Evolutionary conservation across 495 filamentous ascomycete genomes (phyloP).

Genomic region (Sordaria brevicollis): DNA sequence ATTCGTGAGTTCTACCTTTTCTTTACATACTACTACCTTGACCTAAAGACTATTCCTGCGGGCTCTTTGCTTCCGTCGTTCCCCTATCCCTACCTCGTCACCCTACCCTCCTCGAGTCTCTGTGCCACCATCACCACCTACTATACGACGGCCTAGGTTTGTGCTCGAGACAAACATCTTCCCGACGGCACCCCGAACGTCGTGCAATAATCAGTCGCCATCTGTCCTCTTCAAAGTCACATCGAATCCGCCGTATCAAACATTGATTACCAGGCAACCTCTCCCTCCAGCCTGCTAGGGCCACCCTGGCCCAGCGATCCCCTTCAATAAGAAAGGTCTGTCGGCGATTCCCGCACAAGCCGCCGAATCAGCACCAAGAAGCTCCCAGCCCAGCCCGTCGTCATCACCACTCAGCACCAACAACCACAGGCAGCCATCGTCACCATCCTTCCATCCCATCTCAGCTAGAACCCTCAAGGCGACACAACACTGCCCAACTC

Average conservation of each 20-base stretch:
- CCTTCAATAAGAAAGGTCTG: neutral
- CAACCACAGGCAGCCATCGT: neutral
- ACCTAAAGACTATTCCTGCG: conserved; percentile 21
- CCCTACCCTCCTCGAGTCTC: neutral
- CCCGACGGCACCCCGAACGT: neutral
- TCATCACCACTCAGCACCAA: neutral
- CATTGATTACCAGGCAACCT: neutral
- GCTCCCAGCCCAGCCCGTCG: neutral
- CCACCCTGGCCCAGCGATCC: neutral
- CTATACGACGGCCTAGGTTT: neutral
- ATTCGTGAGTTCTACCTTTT: conserved; percentile 28
- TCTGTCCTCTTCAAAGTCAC: neutral
- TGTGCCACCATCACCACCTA: neutral
- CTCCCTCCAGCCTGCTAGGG: neutral
- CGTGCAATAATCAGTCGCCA: neutral
- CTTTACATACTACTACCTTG: too few relatives aligned
- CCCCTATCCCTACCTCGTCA: neutral
- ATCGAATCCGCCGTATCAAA: neutral
- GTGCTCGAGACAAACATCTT: neutral
- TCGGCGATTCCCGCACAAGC: neutral
- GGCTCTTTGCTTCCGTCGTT: neutral
- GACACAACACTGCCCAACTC: neutral
- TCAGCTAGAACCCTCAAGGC: neutral
- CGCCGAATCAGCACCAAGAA: neutral
- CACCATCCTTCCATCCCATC: neutral